Percentiles rank a stretch among this genome's conserved stretches.
Evolutionary conservation across 306 rosid genomes (phyloP).

Genomic region (Hylodesmum podocarpum): DNA sequence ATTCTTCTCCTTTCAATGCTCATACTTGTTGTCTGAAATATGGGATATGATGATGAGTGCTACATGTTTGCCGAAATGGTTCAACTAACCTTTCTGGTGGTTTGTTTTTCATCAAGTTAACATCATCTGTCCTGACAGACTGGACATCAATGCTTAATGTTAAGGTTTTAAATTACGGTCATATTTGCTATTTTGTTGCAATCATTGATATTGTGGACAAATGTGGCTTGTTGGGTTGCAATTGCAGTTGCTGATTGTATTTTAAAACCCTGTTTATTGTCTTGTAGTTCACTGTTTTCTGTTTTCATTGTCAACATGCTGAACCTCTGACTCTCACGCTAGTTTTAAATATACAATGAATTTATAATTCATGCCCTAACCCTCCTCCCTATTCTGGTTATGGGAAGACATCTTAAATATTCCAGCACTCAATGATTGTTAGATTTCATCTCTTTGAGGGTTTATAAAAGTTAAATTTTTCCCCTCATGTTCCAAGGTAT

Average conservation of each 20-base stretch:
- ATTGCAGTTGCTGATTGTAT: not conserved
- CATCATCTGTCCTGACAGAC: not conserved
- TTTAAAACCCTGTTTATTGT: not conserved
- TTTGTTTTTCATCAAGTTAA: not conserved
- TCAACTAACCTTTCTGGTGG: not conserved
- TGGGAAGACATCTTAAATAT: not conserved
- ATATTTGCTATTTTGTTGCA: not conserved
- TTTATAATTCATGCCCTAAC: not conserved
- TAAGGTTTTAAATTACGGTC: not conserved
- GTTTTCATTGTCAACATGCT: not conserved
- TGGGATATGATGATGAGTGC: not conserved
- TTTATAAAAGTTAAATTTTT: not conserved
- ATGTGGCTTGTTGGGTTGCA: not conserved
- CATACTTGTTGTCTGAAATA: not conserved
- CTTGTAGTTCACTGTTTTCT: not conserved
- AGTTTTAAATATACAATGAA: not conserved
- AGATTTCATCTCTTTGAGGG: not conserved
- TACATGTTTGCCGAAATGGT: slow-evolving; percentile 29
- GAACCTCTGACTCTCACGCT: not conserved
- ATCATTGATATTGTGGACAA: not conserved
- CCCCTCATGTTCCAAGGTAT: not conserved
- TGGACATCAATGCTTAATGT: slow-evolving; percentile 1
- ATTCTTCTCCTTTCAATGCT: slow-evolving; percentile 7
- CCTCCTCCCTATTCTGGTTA: not conserved
- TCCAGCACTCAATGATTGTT: not conserved